A percentile compares a stretch with the other conserved stretches of the same genome.
Conservation (phyloP, 129 eudicot genomes). For the Saussurea involucrata region DNA sequence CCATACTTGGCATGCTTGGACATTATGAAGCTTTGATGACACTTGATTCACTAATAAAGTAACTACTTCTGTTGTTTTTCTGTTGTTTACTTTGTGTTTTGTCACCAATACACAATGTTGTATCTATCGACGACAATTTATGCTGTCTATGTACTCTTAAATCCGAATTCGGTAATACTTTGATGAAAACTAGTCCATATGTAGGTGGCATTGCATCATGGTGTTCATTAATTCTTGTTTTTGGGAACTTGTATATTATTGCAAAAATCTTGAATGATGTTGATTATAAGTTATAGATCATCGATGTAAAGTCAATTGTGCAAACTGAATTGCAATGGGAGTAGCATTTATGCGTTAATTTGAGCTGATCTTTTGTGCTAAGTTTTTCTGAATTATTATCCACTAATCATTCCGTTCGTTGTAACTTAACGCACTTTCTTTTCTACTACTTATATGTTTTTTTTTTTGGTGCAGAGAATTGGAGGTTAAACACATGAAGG, state of each 20-base stretch:
- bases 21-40: slow-evolving; percentile 7
- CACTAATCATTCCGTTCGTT: too few relatives aligned
- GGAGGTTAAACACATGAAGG: slow-evolving; percentile 17
- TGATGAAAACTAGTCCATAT: not conserved
- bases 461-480: slow-evolving; percentile 11
- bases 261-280: not conserved
- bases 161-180: not conserved
- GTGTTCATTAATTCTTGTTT: not conserved
- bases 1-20: not conserved
- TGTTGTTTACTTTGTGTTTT: slow-evolving; percentile 9
- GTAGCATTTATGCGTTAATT: not conserved
- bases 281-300: not conserved
- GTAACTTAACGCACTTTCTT: too few relatives aligned
- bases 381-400: too few relatives aligned
- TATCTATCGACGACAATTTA: not conserved
- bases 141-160: not conserved
- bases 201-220: slow-evolving; percentile 19
- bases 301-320: not conserved
- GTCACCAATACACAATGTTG: not conserved
- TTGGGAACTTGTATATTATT: not conserved
- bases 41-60: not conserved
- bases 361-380: too few relatives aligned
- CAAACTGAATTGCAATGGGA: not conserved
- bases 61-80: not conserved
- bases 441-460: too few relatives aligned